phyloP scores from a whole-genome alignment of 2,329 filamentous ascomycete genomes.

The Nectriaceae sp. region DNA sequence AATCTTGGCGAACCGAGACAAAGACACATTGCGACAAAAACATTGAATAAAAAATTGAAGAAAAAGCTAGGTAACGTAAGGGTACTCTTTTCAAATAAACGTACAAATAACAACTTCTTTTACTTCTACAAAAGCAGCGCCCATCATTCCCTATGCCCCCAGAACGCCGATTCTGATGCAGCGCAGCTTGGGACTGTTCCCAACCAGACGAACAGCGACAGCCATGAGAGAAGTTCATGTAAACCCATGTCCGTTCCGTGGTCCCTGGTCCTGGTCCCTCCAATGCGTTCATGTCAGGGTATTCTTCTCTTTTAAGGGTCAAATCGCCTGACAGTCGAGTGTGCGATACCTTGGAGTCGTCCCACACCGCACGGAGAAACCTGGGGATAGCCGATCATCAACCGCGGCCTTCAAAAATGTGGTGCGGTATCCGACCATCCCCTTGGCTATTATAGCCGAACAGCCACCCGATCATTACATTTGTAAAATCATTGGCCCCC shows the following conservation, averaged over 20 bases:
- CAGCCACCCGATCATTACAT: too few species aligned
- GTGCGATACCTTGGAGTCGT: too few species aligned
- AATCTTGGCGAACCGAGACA: too few species aligned
- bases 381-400: constrained; percentile 21
- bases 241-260: constrained; percentile 3
- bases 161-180: constrained; percentile 33
- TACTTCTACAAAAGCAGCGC: constrained; percentile 22
- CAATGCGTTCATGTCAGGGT: too few species aligned
- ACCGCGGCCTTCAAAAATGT: constrained; percentile 8
- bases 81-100: constrained; percentile 11
- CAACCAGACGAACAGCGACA: too few species aligned
- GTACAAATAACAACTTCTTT: constrained; percentile 1
- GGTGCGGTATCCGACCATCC: constrained; percentile 10
- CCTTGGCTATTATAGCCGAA: constrained; percentile 26
- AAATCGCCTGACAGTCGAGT: too few species aligned
- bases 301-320: too few species aligned
- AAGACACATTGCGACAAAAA: too few species aligned
- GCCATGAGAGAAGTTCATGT: too few species aligned
- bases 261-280: too few species aligned
- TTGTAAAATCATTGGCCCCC: constrained; percentile 28
- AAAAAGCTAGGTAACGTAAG: neutral
- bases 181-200: too few species aligned
- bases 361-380: too few species aligned
- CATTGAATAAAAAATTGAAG: neutral
- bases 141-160: constrained; percentile 26